Evolutionary conservation across 352 stramenopile species (phyloP).

Genomic region (Chrysophaeum taylorii): DNA sequence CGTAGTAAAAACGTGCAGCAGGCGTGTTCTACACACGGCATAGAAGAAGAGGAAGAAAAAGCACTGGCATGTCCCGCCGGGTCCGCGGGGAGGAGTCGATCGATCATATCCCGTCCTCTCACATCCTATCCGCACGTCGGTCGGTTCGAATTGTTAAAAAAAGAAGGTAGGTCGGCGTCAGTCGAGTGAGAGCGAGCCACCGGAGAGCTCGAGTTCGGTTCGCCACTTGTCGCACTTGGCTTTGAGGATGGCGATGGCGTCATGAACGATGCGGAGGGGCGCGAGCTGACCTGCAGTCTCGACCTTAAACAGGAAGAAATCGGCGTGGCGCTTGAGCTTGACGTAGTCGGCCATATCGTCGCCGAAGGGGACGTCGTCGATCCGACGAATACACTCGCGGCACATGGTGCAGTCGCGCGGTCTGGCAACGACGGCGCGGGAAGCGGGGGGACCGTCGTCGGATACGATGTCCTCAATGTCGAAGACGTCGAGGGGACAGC

Average conservation of each 20-base stretch:
- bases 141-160: too few relatives aligned
- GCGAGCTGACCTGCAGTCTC: slow-evolving; percentile 57
- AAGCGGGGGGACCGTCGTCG: slow-evolving; percentile 18
- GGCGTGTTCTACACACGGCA: too few relatives aligned
- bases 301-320: slow-evolving; percentile 91
- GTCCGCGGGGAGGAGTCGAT: too few relatives aligned
- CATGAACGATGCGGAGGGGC: slow-evolving; percentile 43
- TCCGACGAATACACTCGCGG: slow-evolving; percentile 83
- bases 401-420: slow-evolving; percentile 85
- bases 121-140: too few relatives aligned
- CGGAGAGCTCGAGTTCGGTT: slow-evolving; percentile 1
- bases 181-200: neutral
- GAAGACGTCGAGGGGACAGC: slow-evolving; percentile 64
- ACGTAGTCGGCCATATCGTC: slow-evolving; percentile 48
- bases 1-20: too few relatives aligned
- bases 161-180: too few relatives aligned
- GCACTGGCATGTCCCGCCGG: too few relatives aligned
- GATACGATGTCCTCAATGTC: slow-evolving; percentile 34
- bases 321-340: slow-evolving; percentile 69
- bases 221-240: slow-evolving; percentile 38
- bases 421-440: slow-evolving; percentile 65
- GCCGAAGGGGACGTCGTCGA: slow-evolving; percentile 20
- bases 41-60: too few relatives aligned
- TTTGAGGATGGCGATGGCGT: slow-evolving; percentile 50
- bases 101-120: too few relatives aligned